Conservation (phyloP, 225 moss, liverwort and hornwort species). For the Physcomitrellopsis africana region DNA sequence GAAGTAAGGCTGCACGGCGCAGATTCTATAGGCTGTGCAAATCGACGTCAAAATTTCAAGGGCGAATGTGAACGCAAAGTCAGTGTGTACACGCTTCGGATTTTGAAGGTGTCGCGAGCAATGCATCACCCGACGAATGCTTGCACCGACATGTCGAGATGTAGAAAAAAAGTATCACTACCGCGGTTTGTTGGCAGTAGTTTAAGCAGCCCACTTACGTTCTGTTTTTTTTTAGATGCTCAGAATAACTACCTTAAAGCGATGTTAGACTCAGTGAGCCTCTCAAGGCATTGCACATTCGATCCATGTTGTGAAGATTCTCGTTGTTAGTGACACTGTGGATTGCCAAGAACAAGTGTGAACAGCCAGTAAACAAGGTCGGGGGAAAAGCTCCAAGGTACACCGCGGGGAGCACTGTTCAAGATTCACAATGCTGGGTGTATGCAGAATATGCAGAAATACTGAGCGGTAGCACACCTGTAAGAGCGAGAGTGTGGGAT, state of each 20-base stretch:
- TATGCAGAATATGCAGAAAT: neutral
- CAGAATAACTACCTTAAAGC: too few relatives aligned
- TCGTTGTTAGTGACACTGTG: too few relatives aligned
- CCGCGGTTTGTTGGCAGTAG: neutral
- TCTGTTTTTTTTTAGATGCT: neutral
- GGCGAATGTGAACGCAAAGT: too few relatives aligned
- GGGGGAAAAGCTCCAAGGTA: neutral
- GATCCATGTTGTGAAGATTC: neutral
- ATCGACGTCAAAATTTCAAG: too few relatives aligned
- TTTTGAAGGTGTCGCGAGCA: neutral
- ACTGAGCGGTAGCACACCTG: slow-evolving; percentile 24
- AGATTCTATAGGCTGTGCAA: too few relatives aligned
- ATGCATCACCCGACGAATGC: neutral
- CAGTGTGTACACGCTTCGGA: neutral
- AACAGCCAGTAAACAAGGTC: too few relatives aligned
- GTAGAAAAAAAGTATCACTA: neutral
- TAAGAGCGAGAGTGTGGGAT: slow-evolving; percentile 56
- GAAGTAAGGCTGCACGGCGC: neutral
- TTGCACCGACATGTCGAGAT: neutral
- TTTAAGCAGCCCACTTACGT: neutral
- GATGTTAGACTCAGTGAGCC: neutral
- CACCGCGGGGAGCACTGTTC: neutral
- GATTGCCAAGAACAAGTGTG: too few relatives aligned
- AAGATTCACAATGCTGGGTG: neutral
- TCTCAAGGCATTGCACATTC: neutral